phyloP scores from a whole-genome alignment of 257 asterid genomes.

The Salvia rosmarinus region DNA sequence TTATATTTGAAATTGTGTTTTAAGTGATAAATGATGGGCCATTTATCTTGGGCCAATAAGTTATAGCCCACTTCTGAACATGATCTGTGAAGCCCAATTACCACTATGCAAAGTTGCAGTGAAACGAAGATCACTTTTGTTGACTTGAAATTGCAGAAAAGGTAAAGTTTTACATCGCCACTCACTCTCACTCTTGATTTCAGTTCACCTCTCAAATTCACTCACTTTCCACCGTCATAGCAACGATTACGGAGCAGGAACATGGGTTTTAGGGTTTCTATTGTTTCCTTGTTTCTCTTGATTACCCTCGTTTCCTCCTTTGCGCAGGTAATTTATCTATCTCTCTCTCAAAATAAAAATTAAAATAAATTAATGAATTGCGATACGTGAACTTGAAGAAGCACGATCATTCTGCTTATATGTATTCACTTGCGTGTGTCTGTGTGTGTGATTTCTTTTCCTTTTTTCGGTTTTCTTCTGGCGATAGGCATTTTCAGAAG shows the following conservation, averaged over 20 bases:
- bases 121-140: background rate
- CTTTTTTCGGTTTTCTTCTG: background rate
- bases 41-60: background rate
- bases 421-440: background rate
- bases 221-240: constrained; percentile 8
- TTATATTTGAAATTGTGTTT: background rate
- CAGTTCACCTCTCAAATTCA: constrained; percentile 17
- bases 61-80: background rate
- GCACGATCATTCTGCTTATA: constrained; percentile 2
- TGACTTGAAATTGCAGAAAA: background rate
- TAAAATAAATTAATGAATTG: background rate
- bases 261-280: constrained; percentile 41
- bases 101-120: background rate
- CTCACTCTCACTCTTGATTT: background rate
- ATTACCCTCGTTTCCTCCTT: constrained; percentile 40
- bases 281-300: constrained; percentile 39
- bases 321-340: constrained; percentile 44
- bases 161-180: constrained; percentile 21
- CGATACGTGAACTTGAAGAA: constrained; percentile 14
- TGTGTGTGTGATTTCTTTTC: background rate
- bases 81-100: background rate
- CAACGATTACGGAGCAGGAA: constrained; percentile 26
- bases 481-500: constrained; percentile 39
- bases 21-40: background rate
- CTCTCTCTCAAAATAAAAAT: background rate